Conservation (phyloP, 2,329 filamentous ascomycete genomes). For the Colletotrichum aenigma region DNA sequence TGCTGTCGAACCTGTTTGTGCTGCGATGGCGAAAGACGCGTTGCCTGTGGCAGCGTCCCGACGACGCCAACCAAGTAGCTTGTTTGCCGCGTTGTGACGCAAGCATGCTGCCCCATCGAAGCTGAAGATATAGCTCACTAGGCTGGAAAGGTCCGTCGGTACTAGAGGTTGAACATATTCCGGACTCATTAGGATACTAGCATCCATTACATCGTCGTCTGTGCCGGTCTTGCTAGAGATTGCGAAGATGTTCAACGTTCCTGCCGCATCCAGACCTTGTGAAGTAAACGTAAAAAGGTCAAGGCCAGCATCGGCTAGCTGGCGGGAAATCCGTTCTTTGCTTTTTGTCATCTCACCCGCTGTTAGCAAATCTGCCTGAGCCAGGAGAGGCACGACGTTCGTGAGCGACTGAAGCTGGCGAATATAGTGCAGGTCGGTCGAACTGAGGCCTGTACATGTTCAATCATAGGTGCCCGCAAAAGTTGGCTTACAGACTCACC, state of each 20-base stretch:
- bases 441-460: constrained; percentile 42
- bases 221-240: constrained; percentile 75
- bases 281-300: constrained; percentile 70
- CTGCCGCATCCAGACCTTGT: constrained; percentile 27
- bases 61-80: constrained; percentile 74
- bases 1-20: constrained; percentile 30
- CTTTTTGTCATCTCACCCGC: constrained; percentile 58
- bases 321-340: constrained; percentile 63
- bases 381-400: constrained; percentile 84
- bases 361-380: constrained; percentile 74
- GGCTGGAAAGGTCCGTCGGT: constrained; percentile 70
- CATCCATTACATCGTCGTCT: constrained; percentile 87
- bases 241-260: constrained; percentile 64
- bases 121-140: constrained; percentile 80
- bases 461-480: background rate
- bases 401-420: constrained; percentile 72
- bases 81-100: constrained; percentile 81
- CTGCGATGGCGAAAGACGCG: constrained; percentile 27
- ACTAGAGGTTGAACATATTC: constrained; percentile 85
- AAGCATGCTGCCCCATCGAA: constrained; percentile 80
- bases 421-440: constrained; percentile 71
- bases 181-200: constrained; percentile 89
- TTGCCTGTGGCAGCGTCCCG: constrained; percentile 21
- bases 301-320: constrained; percentile 62
- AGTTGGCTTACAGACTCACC: constrained; percentile 59